A percentile compares a stretch with the other conserved stretches of the same genome.
These are phyloP conservation scores for Blastocrithidia nonstop DNA, from an alignment of 208 protist genomes.

Conservation along the genomic window DNA sequence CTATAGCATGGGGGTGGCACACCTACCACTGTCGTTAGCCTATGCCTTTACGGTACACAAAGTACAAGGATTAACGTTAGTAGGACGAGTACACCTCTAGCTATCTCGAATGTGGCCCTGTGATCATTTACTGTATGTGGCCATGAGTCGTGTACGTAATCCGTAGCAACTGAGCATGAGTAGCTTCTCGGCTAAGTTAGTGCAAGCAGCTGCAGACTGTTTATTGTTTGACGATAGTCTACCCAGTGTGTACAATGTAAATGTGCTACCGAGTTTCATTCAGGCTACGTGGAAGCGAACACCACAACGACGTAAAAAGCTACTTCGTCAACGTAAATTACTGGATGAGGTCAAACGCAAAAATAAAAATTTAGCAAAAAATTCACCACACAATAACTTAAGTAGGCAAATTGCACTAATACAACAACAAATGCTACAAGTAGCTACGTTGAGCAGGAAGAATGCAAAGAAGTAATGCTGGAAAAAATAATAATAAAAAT, in stretches of 20 bases:
- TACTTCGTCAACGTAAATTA: no score
- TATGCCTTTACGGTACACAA: conserved; percentile 89
- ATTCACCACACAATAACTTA: no score
- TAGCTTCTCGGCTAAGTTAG: conserved; percentile 47
- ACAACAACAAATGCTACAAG: no score
- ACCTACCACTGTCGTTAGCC: conserved; percentile 63
- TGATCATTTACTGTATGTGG: conserved; percentile 77
- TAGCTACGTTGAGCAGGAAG: no score
- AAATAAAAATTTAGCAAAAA: no score
- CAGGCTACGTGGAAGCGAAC: conserved; percentile 74
- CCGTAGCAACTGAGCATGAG: conserved; percentile 81
- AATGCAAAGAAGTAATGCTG: no score
- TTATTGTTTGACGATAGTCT: conserved; percentile 61
- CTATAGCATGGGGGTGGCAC: conserved; percentile 42
- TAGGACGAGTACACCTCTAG: conserved; percentile 73
- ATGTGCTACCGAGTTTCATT: conserved; percentile 26
- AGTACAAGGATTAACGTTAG: conserved; percentile 79
- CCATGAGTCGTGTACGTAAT: conserved; percentile 81
- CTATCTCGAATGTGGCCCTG: conserved; percentile 83
- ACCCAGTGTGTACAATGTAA: conserved; percentile 11
- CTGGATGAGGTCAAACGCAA: no score
- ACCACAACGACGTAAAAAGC: conserved; percentile 80
- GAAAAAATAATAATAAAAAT: no score
- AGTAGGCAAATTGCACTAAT: no score
- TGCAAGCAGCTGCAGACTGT: conserved; percentile 58